These are phyloP conservation scores for Coniochaeta hoffmannii DNA, from an alignment of 2,329 filamentous ascomycete genomes.

Conservation along the genomic window DNA sequence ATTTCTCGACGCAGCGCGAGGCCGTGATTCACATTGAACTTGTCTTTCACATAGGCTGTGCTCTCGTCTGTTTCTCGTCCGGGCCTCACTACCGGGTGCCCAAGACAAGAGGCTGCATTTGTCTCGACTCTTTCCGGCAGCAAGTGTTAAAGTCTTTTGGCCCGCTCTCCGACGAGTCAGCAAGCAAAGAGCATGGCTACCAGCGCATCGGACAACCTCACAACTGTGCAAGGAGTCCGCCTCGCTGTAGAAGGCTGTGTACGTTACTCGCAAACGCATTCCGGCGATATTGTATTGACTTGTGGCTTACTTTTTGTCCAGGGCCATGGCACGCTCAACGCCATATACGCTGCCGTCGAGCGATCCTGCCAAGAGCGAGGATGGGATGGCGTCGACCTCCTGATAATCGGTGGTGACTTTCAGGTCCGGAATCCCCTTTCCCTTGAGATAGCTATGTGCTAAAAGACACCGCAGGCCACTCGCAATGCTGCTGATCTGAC, in stretches of 20 bases:
- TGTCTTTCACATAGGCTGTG: too few relatives aligned
- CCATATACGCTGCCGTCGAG: constrained; percentile 77
- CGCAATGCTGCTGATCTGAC: constrained; percentile 84
- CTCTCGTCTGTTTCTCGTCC: too few relatives aligned
- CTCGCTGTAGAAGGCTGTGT: constrained; percentile 86
- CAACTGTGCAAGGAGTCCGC: constrained; percentile 48
- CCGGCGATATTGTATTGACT: not conserved
- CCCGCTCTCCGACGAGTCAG: not conserved
- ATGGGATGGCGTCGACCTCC: constrained; percentile 77
- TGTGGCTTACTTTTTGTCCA: constrained; percentile 27
- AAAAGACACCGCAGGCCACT: constrained; percentile 53
- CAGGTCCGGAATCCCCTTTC: constrained; percentile 47
- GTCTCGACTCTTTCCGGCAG: not conserved
- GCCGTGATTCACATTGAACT: too few relatives aligned
- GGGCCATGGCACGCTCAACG: constrained; percentile 87
- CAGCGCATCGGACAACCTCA: constrained; percentile 20
- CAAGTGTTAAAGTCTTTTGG: not conserved
- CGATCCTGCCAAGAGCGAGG: constrained; percentile 60
- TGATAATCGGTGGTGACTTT: constrained; percentile 96
- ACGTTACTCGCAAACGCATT: constrained; percentile 26
- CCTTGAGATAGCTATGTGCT: constrained; percentile 6
- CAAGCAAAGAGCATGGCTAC: not conserved
- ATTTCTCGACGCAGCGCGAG: too few relatives aligned
- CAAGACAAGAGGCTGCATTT: not conserved
- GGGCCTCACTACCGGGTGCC: too few relatives aligned